Conservation (phyloP, 345 rosid species). For the Melaleuca alternifolia region DNA sequence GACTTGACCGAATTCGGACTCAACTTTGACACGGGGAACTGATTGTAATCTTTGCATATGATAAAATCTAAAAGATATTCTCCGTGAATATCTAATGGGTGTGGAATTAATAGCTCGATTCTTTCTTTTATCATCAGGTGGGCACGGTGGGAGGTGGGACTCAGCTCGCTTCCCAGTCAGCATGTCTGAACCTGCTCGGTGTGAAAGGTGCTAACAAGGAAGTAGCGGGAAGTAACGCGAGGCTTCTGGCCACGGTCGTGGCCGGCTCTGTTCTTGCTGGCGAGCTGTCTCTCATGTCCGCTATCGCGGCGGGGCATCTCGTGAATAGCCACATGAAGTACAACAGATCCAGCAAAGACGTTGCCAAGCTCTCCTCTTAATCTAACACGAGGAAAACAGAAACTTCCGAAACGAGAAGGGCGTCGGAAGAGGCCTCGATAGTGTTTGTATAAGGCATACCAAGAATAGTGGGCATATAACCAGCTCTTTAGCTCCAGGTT, state of each 20-base stretch:
- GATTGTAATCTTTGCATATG: background rate
- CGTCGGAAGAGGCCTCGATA: background rate
- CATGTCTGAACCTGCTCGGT: slow-evolving; percentile 57
- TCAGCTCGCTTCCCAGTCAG: slow-evolving; percentile 72
- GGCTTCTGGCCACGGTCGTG: slow-evolving; percentile 42
- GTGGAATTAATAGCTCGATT: background rate
- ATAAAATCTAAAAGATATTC: background rate
- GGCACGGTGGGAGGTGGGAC: slow-evolving; percentile 80
- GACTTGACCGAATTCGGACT: background rate
- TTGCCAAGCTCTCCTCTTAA: slow-evolving; percentile 12
- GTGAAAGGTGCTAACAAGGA: slow-evolving; percentile 61
- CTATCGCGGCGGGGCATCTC: slow-evolving; percentile 63
- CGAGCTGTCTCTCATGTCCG: slow-evolving; percentile 67
- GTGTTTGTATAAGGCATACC: background rate
- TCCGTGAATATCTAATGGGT: background rate
- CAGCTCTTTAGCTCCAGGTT: background rate
- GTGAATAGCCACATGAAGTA: slow-evolving; percentile 70
- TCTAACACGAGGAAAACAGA: background rate
- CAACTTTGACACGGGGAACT: background rate
- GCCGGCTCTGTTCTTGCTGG: slow-evolving; percentile 68
- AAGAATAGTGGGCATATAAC: background rate
- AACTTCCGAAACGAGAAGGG: background rate
- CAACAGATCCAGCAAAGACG: slow-evolving; percentile 50
- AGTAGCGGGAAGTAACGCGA: slow-evolving; percentile 42
- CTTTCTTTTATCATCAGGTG: slow-evolving; percentile 20